phyloP scores from a whole-genome alignment of 139 green algal genomes.

The Raphidocelis subcapitata region DNA sequence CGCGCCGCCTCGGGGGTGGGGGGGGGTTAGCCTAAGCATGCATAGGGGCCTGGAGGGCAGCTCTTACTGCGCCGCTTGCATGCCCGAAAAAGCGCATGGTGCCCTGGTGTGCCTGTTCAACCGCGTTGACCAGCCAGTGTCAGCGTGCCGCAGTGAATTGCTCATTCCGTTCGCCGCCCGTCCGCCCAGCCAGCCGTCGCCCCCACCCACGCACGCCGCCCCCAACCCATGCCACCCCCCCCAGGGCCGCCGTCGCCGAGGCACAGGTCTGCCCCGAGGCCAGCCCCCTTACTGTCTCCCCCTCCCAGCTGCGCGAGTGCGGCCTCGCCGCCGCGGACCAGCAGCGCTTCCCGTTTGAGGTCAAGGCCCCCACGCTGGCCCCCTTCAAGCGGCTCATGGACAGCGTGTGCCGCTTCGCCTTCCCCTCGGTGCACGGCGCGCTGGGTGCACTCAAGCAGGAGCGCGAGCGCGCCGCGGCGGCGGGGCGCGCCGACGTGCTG shows the following conservation, averaged over 20 bases:
- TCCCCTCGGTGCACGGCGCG: slow-evolving; percentile 12
- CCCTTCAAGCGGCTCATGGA: slow-evolving; percentile 29
- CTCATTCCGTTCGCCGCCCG: neutral
- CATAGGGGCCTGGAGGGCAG: neutral
- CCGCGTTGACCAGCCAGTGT: too few relatives aligned
- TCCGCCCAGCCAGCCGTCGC: too few relatives aligned
- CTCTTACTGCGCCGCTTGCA: too few relatives aligned
- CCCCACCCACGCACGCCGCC: too few relatives aligned
- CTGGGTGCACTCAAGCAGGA: neutral
- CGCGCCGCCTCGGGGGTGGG: neutral
- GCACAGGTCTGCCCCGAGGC: neutral
- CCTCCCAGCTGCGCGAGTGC: neutral
- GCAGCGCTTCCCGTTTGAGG: neutral
- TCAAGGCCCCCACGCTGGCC: slow-evolving; percentile 17
- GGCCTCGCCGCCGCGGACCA: neutral
- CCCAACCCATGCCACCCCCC: neutral
- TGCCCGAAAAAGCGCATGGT: too few relatives aligned
- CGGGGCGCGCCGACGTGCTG: too few relatives aligned
- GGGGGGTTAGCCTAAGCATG: neutral
- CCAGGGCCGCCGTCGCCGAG: slow-evolving; percentile 20
- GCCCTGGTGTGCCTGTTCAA: too few relatives aligned
- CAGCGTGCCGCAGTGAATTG: too few relatives aligned
- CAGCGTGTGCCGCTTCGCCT: slow-evolving; percentile 31
- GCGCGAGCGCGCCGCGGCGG: too few relatives aligned
- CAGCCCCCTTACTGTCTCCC: slow-evolving; percentile 2